Base-by-base conservation (phyloP, 176 grass and related monocot species). In the Lolium rigidum region DNA sequence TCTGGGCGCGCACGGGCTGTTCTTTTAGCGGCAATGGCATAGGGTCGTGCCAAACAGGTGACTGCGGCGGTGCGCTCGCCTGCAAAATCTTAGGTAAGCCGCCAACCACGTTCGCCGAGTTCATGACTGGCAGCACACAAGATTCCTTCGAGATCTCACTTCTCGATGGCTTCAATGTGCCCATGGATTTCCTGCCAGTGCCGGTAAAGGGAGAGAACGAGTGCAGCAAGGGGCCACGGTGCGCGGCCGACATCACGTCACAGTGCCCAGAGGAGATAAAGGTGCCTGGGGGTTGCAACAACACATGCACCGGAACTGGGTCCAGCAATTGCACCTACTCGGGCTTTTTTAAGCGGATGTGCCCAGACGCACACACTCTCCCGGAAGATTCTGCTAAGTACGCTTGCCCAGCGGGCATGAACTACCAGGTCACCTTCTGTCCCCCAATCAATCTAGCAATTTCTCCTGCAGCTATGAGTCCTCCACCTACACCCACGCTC, bases 31-130 rank as follows among this genome's bases (percentile, higher is more conserved):
- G 48, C 1, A 18, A 59, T 1, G 82, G 90, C 9, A 70, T 39
- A 0, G 75, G 89, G 4, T 17, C 35, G 0, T 87, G 85, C 25
- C 13, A 75, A 56, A 91, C 85, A 5, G 89, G 89, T 3, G 85
- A 91, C 57, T 78, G 76, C 2, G 6, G 2, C 1, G 35, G 54
- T 6, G 0, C 7, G 31, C 76, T 78, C 20, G 2, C 54, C 25
- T 65, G 61, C 13, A 38, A 1, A 3, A 6, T 7, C 28, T 67
- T 6, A 35, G 64, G 64, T 7, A 12, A 37, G 14, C 64, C 64
- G 0, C 64, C 64, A 0, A 4, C 0, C 14, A 67, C 64, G 14
- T 6, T 67, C 5, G 64, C 64, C 2, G 64, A 67, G 64, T 67
- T 37, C 64, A 11, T 15, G 5, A 67, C 11, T 67, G 15, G 13